Evolutionary conservation across 2,329 filamentous ascomycete genomes (phyloP), one percentile per base, ranked within the genome.

Genomic region (Metarhizium album): DNA sequence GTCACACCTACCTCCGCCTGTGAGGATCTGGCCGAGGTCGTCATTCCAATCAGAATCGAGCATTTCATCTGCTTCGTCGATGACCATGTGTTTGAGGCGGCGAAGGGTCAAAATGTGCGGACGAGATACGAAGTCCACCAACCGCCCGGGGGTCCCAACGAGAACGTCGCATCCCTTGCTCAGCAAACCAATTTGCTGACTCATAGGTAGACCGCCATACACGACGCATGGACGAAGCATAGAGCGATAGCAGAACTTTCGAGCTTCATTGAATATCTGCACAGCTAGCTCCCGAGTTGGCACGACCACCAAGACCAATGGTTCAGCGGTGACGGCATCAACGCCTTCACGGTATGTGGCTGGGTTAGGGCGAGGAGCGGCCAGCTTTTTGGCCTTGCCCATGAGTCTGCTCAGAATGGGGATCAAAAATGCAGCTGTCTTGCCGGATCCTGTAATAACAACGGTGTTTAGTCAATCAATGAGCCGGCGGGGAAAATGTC

Each of bases 31-130:
- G 42, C 76, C 75, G 53, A 97, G 76, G 3, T 90, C 82, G 0
- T 82, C 75, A 38, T 84, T 78, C 88, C 93, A 97, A 60, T 90
- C 87, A 1, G 74, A 64, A 0, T 84, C 75, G 0, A 98, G 77
- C 75, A 98, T 84, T 71, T 98, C 91, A 62, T 98, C 93, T 0
- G 93, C 93, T 64, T 98, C 93, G 53, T 97, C 93, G 55, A 98
- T 83, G 56, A 97, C 80, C 57, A 80, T 80, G 69, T 83, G 93
- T 68, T 84, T 84, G 54, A 96, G 76, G 40, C 91, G 87, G 22
- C 76, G 75, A 48, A 96, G 74, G 0, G 83, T 86, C 2, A 96
- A 70, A 14, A 86, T 62, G 16, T 82, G 67, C 0, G 83, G 80
- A 31, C 84, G 81, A 40, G 82, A 72, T 71, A 97, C 90, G 61